phyloP scores from a whole-genome alignment of 2,329 filamentous ascomycete species.

The Colletotrichum higginsianum region DNA sequence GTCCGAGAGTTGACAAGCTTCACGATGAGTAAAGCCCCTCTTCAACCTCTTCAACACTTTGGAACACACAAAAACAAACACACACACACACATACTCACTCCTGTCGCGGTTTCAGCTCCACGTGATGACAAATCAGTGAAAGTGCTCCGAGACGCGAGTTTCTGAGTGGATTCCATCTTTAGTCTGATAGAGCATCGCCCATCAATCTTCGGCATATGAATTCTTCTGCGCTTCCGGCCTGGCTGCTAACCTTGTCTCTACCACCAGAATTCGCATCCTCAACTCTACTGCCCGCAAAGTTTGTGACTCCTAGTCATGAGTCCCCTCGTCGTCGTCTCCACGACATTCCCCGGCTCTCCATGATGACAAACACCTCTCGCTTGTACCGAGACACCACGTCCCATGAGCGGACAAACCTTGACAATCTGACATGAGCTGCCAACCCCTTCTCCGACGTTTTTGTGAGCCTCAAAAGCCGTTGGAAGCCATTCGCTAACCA shows the following conservation, averaged over 20 bases:
- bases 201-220: no score
- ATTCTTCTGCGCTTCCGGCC: neutral
- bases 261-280: neutral
- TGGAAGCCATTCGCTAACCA: neutral
- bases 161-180: neutral
- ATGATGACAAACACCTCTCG: neutral
- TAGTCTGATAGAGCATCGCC: neutral
- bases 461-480: neutral
- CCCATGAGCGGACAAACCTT: neutral
- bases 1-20: no score
- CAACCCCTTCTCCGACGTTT: fast-evolving
- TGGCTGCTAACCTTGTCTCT: neutral
- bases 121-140: neutral
- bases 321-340: no score
- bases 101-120: neutral
- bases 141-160: neutral
- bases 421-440: neutral
- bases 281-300: neutral
- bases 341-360: neutral
- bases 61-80: no score
- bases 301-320: neutral
- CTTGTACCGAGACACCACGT: neutral
- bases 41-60: no score
- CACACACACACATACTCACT: no score
- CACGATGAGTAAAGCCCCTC: no score